Base-by-base conservation (phyloP, 495 filamentous ascomycete species). In the Pseudomonodictys pantanalensis region DNA sequence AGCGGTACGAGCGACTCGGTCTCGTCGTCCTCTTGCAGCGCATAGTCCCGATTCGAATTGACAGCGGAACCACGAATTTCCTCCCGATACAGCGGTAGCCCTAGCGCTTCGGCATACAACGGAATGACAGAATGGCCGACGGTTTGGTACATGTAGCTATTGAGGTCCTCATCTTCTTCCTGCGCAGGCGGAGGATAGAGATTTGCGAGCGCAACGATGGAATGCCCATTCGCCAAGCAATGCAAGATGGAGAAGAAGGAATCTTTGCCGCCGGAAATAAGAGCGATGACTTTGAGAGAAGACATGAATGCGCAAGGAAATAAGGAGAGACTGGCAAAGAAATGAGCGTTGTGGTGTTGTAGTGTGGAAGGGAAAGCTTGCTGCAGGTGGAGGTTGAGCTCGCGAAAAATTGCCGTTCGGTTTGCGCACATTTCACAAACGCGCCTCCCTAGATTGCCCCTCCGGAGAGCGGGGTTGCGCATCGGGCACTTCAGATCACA, bases 91-190 rank as follows among this genome's bases (percentile, higher is more conserved):
- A 96, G 77, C 9, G 92, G 92, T 28, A 96, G 74, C 1, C 77
- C 79, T 2, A 96, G 83, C 1, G 89, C 90, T 28, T 80, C 65
- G 57, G 85, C 83, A 71, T 96, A 97, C 18, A 95, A 80, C 5
- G 92, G 93, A 46, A 97, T 87, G 18, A 97, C 74, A 50, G 78
- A 78, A 74, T 97, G 92, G 35, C 93, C 93, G 49, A 95, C 88
- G 1, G 95, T 97, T 76, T 98, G 93, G 79, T 97, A 98, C 93
- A 98, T 97, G 83, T 90, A 96, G 78, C 90, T 95, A 74, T 98
- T 87, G 63, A 93, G 80, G 73, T 95, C 91, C 57, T 85, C 77
- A 56, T 84, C 80, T 44, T 43, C 50, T 18, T 77, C 77, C 7
- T 66, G 64, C 23, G 62, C 65, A 18, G 64, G 56, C 39, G 67